These are phyloP conservation scores for Colletotrichum noveboracense DNA, from an alignment of 2,329 filamentous ascomycete species.

Conservation along the genomic window DNA sequence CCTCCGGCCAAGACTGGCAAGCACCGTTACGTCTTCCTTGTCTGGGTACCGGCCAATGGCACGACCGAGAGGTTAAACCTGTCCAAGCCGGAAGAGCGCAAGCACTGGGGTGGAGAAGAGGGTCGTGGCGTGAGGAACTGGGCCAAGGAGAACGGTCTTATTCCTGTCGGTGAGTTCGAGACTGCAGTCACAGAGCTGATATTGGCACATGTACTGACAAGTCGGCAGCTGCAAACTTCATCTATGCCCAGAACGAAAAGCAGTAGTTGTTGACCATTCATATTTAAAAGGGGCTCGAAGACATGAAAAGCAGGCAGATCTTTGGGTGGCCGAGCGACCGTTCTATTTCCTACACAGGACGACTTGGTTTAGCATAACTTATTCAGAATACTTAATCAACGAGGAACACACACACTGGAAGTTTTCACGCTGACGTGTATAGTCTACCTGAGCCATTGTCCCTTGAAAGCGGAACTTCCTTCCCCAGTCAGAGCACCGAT, in stretches of 20 bases:
- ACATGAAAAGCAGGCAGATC: not conserved
- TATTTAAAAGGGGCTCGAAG: not conserved
- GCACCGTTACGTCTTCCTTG: conserved; percentile 48
- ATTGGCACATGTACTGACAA: not conserved
- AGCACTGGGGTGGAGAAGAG: conserved; percentile 43
- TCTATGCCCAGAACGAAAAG: conserved; percentile 43
- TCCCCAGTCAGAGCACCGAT: not conserved
- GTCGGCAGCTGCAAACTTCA: conserved; percentile 45
- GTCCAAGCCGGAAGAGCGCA: conserved; percentile 38
- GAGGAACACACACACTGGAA: not conserved
- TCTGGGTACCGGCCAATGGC: conserved; percentile 43
- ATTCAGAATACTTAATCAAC: not conserved
- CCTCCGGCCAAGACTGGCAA: conserved; percentile 46
- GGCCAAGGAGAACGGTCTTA: conserved; percentile 44
- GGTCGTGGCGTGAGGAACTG: conserved; percentile 44
- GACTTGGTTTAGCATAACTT: not conserved
- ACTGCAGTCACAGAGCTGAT: not conserved
- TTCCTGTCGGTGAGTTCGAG: conserved; percentile 43
- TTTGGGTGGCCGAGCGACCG: not conserved
- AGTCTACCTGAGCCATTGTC: not conserved
- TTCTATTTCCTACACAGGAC: not conserved
- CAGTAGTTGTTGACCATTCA: conserved; percentile 28
- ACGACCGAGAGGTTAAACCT: conserved; percentile 38
- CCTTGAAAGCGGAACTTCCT: not conserved
- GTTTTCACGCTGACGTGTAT: not conserved